A percentile compares a stretch with the other conserved stretches of the same genome.
Evolutionary conservation across 176 grass and related monocot species (phyloP).

Genomic region (Eleusine coracana): DNA sequence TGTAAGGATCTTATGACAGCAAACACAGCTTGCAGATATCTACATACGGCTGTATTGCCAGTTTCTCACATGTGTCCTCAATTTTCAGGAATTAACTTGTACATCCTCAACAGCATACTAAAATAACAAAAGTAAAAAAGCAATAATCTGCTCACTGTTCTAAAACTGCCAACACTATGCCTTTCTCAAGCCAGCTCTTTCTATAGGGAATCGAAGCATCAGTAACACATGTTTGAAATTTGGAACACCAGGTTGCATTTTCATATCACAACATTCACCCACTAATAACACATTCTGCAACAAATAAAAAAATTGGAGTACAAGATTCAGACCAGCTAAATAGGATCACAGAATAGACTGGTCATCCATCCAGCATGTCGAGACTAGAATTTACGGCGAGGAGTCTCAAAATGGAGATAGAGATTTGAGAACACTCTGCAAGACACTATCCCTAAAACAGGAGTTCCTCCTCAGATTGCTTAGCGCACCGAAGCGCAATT

Average conservation of each 20-base stretch:
- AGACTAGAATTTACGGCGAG: conserved; percentile 46
- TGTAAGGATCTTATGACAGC: background rate
- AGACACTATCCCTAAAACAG: background rate
- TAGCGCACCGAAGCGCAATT: conserved; percentile 22
- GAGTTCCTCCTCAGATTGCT: conserved; percentile 10
- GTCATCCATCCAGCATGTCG: conserved; percentile 44
- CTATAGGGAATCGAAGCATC: background rate
- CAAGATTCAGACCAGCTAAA: conserved; percentile 14
- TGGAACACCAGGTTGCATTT: conserved; percentile 1
- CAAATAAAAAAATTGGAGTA: conserved; percentile 35
- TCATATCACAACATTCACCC: conserved; percentile 5
- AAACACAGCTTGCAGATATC: background rate
- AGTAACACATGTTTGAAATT: background rate
- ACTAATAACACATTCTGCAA: conserved; percentile 7
- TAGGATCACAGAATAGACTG: background rate
- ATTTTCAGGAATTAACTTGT: background rate
- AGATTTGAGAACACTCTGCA: background rate
- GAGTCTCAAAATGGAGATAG: conserved; percentile 24
- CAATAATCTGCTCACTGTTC: background rate
- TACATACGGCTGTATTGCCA: background rate
- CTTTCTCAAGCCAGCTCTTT: conserved; percentile 23
- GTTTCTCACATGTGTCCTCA: background rate
- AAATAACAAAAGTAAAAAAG: background rate
- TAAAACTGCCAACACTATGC: background rate
- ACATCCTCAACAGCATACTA: background rate